phyloP scores from a whole-genome alignment of 1,284 basidiomycete genomes.

The Schizopora paradoxa region DNA sequence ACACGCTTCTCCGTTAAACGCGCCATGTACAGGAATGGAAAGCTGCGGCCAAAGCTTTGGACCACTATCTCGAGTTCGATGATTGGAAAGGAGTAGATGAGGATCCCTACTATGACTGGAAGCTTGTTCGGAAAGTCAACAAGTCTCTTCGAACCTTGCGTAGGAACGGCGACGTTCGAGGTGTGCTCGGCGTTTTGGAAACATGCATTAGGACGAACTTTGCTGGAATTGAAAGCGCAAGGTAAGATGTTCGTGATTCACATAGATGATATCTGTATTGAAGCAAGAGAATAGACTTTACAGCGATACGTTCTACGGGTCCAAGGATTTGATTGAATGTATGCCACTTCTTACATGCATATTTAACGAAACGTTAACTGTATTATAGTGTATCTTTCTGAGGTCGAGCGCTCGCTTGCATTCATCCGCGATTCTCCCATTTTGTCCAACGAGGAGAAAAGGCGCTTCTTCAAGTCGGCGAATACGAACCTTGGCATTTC shows the following conservation, averaged over 20 bases:
- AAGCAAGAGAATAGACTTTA: conserved; percentile 57
- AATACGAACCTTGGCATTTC: conserved; percentile 88
- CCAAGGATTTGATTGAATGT: conserved; percentile 85
- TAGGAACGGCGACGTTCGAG: conserved; percentile 74
- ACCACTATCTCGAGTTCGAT: conserved; percentile 78
- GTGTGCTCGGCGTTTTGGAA: conserved; percentile 86
- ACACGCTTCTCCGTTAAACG: conserved; percentile 24
- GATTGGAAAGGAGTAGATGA: conserved; percentile 87
- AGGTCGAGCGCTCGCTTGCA: conserved; percentile 69
- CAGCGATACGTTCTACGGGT: conserved; percentile 89
- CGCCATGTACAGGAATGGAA: too few relatives aligned
- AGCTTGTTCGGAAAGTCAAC: conserved; percentile 67
- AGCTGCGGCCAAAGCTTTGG: conserved; percentile 71
- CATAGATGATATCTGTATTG: conserved; percentile 4
- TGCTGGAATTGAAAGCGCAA: conserved; percentile 86
- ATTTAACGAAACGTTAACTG: conserved; percentile 11
- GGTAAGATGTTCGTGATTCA: conserved; percentile 34
- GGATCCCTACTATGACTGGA: conserved; percentile 87
- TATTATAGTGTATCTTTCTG: conserved; percentile 67
- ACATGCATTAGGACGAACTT: conserved; percentile 93
- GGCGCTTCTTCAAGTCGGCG: conserved; percentile 84
- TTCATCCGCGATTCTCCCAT: conserved; percentile 71
- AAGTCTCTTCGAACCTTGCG: conserved; percentile 57
- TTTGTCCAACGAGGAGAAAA: conserved; percentile 84
- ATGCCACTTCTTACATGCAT: conserved; percentile 21